Evolutionary conservation across 495 filamentous ascomycete species (phyloP), one percentile per base, ranked within the genome.

Genomic region (Apodospora peruviana): DNA sequence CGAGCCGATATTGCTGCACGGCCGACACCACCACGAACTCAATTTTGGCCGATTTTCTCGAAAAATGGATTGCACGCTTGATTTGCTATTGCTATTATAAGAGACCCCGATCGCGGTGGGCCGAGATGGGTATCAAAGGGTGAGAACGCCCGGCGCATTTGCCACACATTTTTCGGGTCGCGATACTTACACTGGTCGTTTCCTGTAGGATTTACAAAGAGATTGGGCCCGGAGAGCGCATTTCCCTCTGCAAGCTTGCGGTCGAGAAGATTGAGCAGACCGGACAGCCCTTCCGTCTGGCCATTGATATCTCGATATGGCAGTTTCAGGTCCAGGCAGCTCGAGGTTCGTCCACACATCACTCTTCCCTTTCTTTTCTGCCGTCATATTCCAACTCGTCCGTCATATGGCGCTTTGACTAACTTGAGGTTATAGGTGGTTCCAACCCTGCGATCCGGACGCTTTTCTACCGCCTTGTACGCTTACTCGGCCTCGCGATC

Each of bases 301-400:
- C 94, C 17, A 88, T 99, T 43, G 94, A 99, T 62, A 86, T 93
- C 50, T 90, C 90, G 0, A 96, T 99, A 63, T 99, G 94, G 94
- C 84, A 95, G 19, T 97, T 96, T 59, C 93, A 99, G 59, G 83
- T 85, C 7, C 90, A 94, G 55, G 83, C 89, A 7, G 84, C 87
- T 16, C 80, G 85, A 65, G n/a, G n/a, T n/a, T n/a, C n/a, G n/a
- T n/a, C n/a, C n/a, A n/a, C n/a, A n/a, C n/a, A n/a, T n/a, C n/a
- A n/a, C n/a, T n/a, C n/a, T n/a, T n/a, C n/a, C n/a, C n/a, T n/a
- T n/a, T n/a, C n/a, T n/a, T n/a, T n/a, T n/a, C n/a, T n/a, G n/a
- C n/a, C n/a, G n/a, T n/a, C n/a, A n/a, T n/a, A n/a, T n/a, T n/a
- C n/a, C n/a, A n/a, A n/a, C n/a, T n/a, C n/a, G n/a, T n/a, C n/a